Base-by-base conservation (phyloP, 176 grass and related monocot genomes). In the Oryza brachyantha region DNA sequence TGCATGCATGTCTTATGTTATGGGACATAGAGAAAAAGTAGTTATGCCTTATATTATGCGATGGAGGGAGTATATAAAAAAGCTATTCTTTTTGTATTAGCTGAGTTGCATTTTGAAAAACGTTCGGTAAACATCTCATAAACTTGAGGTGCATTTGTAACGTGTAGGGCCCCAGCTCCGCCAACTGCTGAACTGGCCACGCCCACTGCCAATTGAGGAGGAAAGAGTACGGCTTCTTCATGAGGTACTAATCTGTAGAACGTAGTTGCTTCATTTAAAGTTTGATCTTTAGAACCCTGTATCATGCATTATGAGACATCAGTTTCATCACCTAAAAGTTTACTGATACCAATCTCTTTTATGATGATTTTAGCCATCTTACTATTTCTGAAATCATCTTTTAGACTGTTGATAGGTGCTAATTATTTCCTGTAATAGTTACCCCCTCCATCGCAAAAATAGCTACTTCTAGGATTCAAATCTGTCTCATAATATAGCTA, bases 151-250 rank as follows among this genome's bases (percentile, higher is more conserved):
- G 46, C 16, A 36, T 79, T 43, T 90, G 38, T 27, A 72, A 88
- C 73, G 66, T 83, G n/a, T 87, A 95, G 96, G 92, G 10, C 66
- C 88, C 7, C 61, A 99, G 67, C 79, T 99, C 28, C 77, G 90
- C 62, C 60, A 91, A 82, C 81, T 99, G 68, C 71, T 99, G 35
- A 91, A 91, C 52, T 99, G 96, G 96, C 92, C 96, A 52, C 83
- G 92, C 16, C 90, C 88, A 81, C 63, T 99, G 25, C 96, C 96
- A 65, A 86, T 92, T 77, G 90, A 99, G 78, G 96, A 99, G 66
- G 96, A 99, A 90, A 81, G 92, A 79, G 85, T 95, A 10, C 80
- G 96, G 14, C 84, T 95, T 38, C 86, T 99, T 55, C 96, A 89
- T 45, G 96, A 99, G 92, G 92, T 99, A 94, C 65, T 70, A 60